Percentiles rank a stretch among this genome's conserved stretches.
Evolutionary conservation across 768 basidiomycete species (phyloP).

Genomic region (Russula foetens): DNA sequence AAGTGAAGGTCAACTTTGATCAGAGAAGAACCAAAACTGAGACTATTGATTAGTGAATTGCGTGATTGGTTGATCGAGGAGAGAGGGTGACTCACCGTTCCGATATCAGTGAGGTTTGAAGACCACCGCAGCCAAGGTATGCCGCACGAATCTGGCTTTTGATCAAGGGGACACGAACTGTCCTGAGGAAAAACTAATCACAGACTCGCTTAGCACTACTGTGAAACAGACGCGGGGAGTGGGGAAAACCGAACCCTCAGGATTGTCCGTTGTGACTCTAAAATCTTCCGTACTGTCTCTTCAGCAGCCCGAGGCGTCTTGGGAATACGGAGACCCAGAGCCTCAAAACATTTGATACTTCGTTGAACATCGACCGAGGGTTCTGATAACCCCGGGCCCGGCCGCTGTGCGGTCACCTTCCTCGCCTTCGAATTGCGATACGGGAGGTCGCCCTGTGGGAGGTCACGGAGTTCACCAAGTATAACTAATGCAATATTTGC

Average conservation of each 20-base stretch:
- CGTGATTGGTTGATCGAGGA: background rate
- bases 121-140: background rate
- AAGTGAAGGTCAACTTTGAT: background rate
- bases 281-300: background rate
- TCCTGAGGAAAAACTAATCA: background rate
- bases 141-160: background rate
- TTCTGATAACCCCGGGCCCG: no score
- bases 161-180: background rate
- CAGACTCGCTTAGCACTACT: background rate
- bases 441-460: no score
- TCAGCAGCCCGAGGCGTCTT: background rate
- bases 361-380: no score
- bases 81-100: background rate
- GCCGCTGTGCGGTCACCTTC: no score
- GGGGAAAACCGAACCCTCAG: background rate
- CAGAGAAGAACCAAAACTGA: background rate
- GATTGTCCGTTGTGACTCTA: background rate
- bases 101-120: background rate
- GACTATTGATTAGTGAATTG: background rate
- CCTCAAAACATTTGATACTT: background rate
- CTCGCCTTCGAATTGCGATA: no score
- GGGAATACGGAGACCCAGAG: background rate
- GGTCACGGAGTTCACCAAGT: background rate
- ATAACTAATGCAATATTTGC: background rate
- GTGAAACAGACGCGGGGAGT: background rate